Evolutionary conservation across 257 asterid genomes (phyloP).

Genomic region (Avicennia marina): DNA sequence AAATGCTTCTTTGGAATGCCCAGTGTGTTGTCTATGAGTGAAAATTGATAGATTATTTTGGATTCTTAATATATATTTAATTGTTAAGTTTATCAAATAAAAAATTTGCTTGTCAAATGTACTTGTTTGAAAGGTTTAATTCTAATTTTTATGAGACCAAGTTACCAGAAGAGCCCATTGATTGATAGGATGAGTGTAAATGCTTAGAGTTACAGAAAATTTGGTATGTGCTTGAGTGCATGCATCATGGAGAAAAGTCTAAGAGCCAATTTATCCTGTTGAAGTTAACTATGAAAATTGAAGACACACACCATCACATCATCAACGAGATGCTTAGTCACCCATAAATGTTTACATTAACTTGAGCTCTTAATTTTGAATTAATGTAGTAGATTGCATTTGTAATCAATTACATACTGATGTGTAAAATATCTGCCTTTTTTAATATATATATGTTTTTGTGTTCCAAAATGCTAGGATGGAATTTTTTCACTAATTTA

Average conservation of each 20-base stretch:
- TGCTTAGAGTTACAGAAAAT: neutral
- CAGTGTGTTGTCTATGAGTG: neutral
- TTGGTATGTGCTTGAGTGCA: neutral
- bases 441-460: too few relatives aligned
- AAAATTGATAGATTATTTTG: neutral
- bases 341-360: neutral
- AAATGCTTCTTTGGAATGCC: neutral
- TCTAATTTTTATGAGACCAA: neutral
- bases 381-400: neutral
- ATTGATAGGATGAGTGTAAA: neutral
- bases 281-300: neutral
- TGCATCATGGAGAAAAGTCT: neutral
- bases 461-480: conserved; percentile 2
- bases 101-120: neutral
- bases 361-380: neutral
- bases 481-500: conserved; percentile 16
- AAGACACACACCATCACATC: neutral
- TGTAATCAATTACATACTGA: neutral
- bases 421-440: neutral
- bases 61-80: neutral
- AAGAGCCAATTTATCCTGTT: neutral
- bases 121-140: neutral
- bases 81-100: neutral
- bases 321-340: neutral
- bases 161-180: neutral